A percentile compares a stretch with the other conserved stretches of the same genome.
Evolutionary conservation across 805 yeast species (phyloP).

Genomic region (Hanseniaspora taiwanica): DNA sequence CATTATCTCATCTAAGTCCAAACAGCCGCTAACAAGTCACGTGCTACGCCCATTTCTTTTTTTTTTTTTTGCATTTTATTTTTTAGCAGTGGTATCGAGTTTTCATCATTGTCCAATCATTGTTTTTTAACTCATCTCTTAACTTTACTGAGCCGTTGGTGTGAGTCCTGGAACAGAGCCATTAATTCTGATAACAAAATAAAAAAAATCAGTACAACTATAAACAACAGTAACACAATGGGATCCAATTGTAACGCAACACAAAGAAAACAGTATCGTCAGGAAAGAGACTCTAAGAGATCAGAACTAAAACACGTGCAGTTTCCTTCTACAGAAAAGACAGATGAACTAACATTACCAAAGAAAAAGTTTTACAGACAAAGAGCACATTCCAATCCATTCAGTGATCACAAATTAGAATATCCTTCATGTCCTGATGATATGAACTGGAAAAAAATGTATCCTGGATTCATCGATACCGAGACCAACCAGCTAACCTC

Average conservation of each 20-base stretch:
- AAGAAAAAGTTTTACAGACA: conserved; percentile 84
- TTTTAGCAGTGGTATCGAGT: too few relatives aligned
- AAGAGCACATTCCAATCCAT: conserved; percentile 95
- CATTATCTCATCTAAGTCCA: too few relatives aligned
- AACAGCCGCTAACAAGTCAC: too few relatives aligned
- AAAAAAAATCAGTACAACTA: background rate
- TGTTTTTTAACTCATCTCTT: too few relatives aligned
- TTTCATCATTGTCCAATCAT: too few relatives aligned
- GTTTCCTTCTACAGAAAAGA: conserved; percentile 25
- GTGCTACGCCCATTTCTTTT: too few relatives aligned
- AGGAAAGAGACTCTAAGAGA: conserved; percentile 36
- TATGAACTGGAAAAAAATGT: conserved; percentile 79
- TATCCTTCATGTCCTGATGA: conserved; percentile 70
- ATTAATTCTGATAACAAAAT: too few relatives aligned
- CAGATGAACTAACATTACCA: conserved; percentile 40
- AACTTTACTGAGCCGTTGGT: too few relatives aligned
- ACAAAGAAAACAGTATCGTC: conserved; percentile 29
- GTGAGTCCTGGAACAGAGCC: too few relatives aligned
- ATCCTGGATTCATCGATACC: conserved; percentile 45
- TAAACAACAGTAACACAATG: background rate
- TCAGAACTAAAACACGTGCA: conserved; percentile 34
- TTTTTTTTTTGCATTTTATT: too few relatives aligned
- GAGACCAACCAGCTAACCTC: conserved; percentile 25
- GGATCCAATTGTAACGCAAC: conserved; percentile 4
- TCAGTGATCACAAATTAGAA: conserved; percentile 84